Percentiles rank a stretch among this genome's conserved stretches.
phyloP scores from a whole-genome alignment of 805 yeast genomes.

The Tanozyma kutaoensis region DNA sequence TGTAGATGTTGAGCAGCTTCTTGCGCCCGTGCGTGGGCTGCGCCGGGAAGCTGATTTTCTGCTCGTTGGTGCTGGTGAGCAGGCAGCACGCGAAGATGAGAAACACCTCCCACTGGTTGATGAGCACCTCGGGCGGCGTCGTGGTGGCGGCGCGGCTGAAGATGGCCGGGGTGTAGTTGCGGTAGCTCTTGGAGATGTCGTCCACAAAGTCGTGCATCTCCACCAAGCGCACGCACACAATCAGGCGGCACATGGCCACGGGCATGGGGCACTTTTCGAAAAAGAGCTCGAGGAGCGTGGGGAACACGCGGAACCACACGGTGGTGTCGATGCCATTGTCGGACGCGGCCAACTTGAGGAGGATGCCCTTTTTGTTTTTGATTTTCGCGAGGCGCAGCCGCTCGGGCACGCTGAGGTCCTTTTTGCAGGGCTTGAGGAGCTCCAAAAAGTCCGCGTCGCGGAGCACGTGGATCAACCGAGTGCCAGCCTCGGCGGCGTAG shows the following conservation, averaged over 20 bases:
- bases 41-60: conserved; percentile 43
- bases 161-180: conserved; percentile 21
- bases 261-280: conserved; percentile 83
- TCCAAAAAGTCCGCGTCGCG: conserved; percentile 59
- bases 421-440: conserved; percentile 38
- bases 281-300: conserved; percentile 55
- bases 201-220: conserved; percentile 66
- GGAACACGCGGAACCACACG: conserved; percentile 86
- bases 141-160: conserved; percentile 13
- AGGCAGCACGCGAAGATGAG: conserved; percentile 87
- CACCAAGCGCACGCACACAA: conserved; percentile 78
- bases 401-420: conserved; percentile 62
- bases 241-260: conserved; percentile 83
- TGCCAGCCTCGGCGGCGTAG: conserved; percentile 69
- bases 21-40: conserved; percentile 53
- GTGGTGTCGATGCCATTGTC: conserved; percentile 94
- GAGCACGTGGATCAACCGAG: conserved; percentile 63
- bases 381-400: conserved; percentile 55
- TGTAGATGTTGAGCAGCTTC: conserved; percentile 64
- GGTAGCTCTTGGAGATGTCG: conserved; percentile 35
- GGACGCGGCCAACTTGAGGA: conserved; percentile 75
- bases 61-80: conserved; percentile 80
- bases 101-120: conserved; percentile 83
- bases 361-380: conserved; percentile 47
- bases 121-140: conserved; percentile 52